Conservation (phyloP, 352 stramenopile genomes). For the Bremia lactucae region DNA sequence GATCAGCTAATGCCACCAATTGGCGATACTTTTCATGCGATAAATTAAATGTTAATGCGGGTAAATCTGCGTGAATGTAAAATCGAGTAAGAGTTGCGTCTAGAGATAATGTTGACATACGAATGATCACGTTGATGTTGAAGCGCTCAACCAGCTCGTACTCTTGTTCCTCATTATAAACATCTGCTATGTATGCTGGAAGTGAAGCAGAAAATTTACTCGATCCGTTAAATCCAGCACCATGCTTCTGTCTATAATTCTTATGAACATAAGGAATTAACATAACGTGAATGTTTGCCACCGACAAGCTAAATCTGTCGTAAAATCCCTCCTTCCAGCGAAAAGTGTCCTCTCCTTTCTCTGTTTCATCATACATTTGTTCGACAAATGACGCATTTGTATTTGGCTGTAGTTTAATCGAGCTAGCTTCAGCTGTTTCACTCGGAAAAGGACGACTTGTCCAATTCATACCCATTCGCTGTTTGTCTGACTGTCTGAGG, state of each 20-base stretch:
- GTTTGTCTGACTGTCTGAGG: constrained; percentile 65
- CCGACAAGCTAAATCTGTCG: constrained; percentile 79
- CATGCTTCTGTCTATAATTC: constrained; percentile 15
- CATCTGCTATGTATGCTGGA: constrained; percentile 28
- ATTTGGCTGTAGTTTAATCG: too few species aligned
- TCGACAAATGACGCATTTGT: constrained; percentile 70
- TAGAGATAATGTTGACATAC: constrained; percentile 75
- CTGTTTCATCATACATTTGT: constrained; percentile 79
- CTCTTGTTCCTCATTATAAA: constrained; percentile 42
- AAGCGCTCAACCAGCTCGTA: constrained; percentile 79
- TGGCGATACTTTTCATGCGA: constrained; percentile 80
- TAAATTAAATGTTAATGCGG: constrained; percentile 75
- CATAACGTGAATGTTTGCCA: constrained; percentile 78
- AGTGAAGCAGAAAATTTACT: constrained; percentile 31
- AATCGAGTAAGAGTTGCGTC: constrained; percentile 75
- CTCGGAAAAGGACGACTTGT: constrained; percentile 20
- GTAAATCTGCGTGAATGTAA: constrained; percentile 77
- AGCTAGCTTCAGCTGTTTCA: constrained; percentile 20
- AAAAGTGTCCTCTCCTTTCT: constrained; percentile 72
- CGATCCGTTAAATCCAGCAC: constrained; percentile 10
- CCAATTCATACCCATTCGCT: constrained; percentile 27
- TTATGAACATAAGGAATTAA: constrained; percentile 65
- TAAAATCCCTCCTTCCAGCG: constrained; percentile 88
- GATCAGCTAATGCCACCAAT: constrained; percentile 39
- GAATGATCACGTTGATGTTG: constrained; percentile 79